These are phyloP conservation scores for Zasmidium citrigriseum DNA, from an alignment of 2,329 filamentous ascomycete genomes.

Conservation along the genomic window DNA sequence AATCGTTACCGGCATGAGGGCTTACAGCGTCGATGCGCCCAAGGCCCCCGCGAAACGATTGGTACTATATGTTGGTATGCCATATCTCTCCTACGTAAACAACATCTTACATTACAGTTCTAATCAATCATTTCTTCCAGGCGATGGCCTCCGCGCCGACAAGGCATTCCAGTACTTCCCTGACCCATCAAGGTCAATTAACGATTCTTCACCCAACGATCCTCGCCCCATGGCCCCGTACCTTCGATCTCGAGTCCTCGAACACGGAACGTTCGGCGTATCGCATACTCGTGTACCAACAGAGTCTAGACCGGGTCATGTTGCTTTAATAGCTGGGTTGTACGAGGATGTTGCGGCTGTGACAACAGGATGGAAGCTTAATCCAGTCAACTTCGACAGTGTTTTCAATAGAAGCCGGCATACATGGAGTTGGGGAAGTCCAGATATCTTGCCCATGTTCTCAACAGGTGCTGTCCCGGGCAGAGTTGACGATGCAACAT, in stretches of 20 bases:
- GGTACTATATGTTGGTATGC: conserved; percentile 83
- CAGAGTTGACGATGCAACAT: conserved; percentile 82
- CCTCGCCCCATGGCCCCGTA: conserved; percentile 87
- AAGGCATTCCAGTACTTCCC: conserved; percentile 95
- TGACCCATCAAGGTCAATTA: conserved; percentile 69
- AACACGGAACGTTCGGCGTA: conserved; percentile 92
- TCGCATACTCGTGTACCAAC: conserved; percentile 97
- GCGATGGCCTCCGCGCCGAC: conserved; percentile 92
- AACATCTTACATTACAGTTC: conserved; percentile 5
- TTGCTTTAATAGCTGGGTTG: conserved; percentile 91
- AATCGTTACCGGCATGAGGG: conserved; percentile 91
- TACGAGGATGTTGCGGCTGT: conserved; percentile 98
- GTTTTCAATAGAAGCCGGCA: conserved; percentile 96
- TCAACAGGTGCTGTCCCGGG: conserved; percentile 87
- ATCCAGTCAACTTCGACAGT: conserved; percentile 97
- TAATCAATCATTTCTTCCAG: conserved; percentile 38
- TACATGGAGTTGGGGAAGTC: conserved; percentile 99
- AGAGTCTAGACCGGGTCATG: conserved; percentile 93
- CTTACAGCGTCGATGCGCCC: conserved; percentile 69
- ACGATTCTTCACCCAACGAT: conserved; percentile 59
- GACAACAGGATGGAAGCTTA: conserved; percentile 96
- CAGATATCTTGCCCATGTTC: conserved; percentile 97
- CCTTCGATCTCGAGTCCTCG: conserved; percentile 81
- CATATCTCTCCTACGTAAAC: background rate
- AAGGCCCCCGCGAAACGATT: conserved; percentile 83